Evolutionary conservation across 306 rosid species (phyloP), one percentile per base, ranked within the genome.

Genomic region (Glycine soja): DNA sequence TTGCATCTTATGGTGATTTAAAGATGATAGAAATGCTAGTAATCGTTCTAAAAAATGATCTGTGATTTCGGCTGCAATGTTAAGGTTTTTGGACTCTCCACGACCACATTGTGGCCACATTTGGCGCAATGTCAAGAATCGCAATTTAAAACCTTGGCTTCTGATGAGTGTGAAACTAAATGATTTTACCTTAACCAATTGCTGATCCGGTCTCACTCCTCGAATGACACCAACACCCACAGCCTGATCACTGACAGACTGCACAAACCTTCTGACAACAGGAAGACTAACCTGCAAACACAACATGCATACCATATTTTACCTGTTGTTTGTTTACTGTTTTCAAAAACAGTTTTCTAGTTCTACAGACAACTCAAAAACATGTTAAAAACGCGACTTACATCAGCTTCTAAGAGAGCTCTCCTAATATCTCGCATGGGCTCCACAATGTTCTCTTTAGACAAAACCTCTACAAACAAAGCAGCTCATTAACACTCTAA

Each of bases 381-480:
- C 75, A 19, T 8, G 80, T 9, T 10, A 61, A n/a, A 83, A 51
- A 50, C 0, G 9, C 52, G 84, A 18, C 93, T 24, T 80, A 95
- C 99, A 89, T 95, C 99, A 38, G 99, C 99, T 85, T 95, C 99
- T 88, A 95, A 72, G 84, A 95, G 95, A 81, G 99, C 97, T 88
- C 99, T 93, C 87, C 97, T 87, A 6, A 95, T 95, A 77, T 95
- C 99, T 45, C 94, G 86, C 99, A 95, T 93, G 56, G 99, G 99
- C 90, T 95, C 99, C 86, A 82, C 97, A 62, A 95, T 89, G 63
- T 95, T 95, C 76, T 95, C 99, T 85, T 93, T 92, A 6, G 98
- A 86, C 92, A 95, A 92, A 87, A 95, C 92, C 96, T 95, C 99
- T 95, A 87, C 75, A 85, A 48, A 61, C 30, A 50, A 54, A 73